Evolutionary conservation across 1,284 basidiomycete genomes (phyloP).

Genomic region (Caloboletus inedulis): DNA sequence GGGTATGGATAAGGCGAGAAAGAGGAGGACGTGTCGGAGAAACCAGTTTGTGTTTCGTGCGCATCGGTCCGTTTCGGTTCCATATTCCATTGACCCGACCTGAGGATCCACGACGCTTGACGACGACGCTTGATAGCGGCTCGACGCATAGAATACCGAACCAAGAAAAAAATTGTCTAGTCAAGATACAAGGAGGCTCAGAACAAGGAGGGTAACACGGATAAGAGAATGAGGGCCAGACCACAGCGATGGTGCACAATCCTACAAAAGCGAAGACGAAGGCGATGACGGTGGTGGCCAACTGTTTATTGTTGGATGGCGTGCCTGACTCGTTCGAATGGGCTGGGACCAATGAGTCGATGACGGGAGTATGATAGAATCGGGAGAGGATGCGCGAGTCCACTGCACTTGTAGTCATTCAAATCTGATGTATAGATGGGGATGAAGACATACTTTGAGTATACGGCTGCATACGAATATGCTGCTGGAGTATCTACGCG

Average conservation of each 20-base stretch:
- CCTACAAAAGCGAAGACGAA: constrained; percentile 4
- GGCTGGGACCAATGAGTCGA: constrained; percentile 18
- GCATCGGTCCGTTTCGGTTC: constrained; percentile 16
- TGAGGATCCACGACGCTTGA: constrained; percentile 28
- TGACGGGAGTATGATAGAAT: constrained; percentile 2
- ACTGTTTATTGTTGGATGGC: background rate
- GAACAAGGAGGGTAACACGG: background rate
- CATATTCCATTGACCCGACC: constrained; percentile 20
- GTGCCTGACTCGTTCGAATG: background rate
- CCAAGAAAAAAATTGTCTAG: constrained; percentile 16
- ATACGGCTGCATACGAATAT: background rate
- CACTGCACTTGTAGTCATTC: background rate
- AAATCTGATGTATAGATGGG: background rate
- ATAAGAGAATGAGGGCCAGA: constrained; percentile 4
- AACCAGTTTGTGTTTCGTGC: constrained; percentile 13
- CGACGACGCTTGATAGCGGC: constrained; percentile 27
- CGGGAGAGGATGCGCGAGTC: background rate
- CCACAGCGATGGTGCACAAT: constrained; percentile 8
- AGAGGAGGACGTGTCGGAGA: constrained; percentile 19
- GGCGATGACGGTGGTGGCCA: background rate
- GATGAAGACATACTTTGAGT: constrained; percentile 10
- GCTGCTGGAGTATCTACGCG: background rate
- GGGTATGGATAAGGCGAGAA: constrained; percentile 20
- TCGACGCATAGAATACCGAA: constrained; percentile 15
- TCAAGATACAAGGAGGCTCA: background rate